Evolutionary conservation across 805 yeast species (phyloP).

Genomic region (Torulaspora gathmanii): DNA sequence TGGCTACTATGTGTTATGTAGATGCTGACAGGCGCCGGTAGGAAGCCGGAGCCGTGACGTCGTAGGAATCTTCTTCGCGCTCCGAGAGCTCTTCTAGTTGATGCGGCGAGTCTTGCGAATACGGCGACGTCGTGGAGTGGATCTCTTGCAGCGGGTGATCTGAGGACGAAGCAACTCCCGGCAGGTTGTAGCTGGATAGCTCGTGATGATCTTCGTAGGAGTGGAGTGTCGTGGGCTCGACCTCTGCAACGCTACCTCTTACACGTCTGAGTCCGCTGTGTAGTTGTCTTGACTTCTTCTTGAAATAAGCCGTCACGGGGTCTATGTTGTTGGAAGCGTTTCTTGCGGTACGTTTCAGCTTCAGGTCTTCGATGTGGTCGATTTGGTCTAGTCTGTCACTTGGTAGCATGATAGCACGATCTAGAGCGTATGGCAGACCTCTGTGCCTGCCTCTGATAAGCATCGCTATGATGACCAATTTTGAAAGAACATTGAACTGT

Average conservation of each 20-base stretch:
- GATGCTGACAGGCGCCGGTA: too few relatives aligned
- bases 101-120: too few relatives aligned
- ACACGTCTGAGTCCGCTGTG: slow-evolving; percentile 4
- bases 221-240: slow-evolving; percentile 7
- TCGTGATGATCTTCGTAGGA: slow-evolving; percentile 6
- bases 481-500: slow-evolving; percentile 66
- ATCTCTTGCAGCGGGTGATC: background rate
- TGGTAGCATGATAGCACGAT: slow-evolving; percentile 88
- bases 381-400: slow-evolving; percentile 58
- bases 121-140: background rate
- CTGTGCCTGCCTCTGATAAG: slow-evolving; percentile 95
- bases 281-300: slow-evolving; percentile 14
- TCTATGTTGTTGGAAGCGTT: slow-evolving; percentile 17
- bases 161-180: background rate
- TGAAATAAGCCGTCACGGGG: slow-evolving; percentile 31
- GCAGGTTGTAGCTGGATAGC: slow-evolving; percentile 2
- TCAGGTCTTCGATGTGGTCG: slow-evolving; percentile 51
- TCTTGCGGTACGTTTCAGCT: slow-evolving; percentile 13
- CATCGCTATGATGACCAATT: slow-evolving; percentile 80
- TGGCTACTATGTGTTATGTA: too few relatives aligned
- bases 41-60: too few relatives aligned
- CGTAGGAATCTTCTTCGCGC: background rate
- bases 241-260: slow-evolving; percentile 2
- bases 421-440: slow-evolving; percentile 89
- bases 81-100: background rate